phyloP scores from a whole-genome alignment of 2,329 filamentous ascomycete genomes.

The Knoxdaviesia proteae region DNA sequence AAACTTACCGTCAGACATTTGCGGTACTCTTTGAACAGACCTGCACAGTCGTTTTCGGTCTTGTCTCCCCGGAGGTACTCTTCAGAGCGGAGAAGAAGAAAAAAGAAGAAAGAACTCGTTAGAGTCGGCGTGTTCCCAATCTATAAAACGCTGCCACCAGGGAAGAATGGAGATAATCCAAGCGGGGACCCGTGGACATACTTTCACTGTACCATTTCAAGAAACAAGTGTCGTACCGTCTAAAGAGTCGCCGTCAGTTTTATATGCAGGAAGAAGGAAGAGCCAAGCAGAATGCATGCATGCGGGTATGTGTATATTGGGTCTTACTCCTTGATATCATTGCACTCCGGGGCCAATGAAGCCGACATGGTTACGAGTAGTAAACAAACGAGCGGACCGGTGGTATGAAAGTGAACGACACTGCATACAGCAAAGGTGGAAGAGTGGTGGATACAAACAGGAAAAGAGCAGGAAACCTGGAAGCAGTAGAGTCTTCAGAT shows the following conservation, averaged over 20 bases:
- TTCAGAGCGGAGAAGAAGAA: conserved; percentile 13
- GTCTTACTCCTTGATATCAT: conserved; percentile 79
- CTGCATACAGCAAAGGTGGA: too few species aligned
- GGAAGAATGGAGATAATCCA: conserved; percentile 1
- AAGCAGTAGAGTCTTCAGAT: too few species aligned
- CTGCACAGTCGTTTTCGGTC: conserved; percentile 67
- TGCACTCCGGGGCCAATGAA: conserved; percentile 85
- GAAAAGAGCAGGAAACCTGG: too few species aligned
- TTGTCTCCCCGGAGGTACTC: conserved; percentile 80
- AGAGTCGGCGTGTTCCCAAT: too few species aligned
- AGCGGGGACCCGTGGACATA: conserved; percentile 22
- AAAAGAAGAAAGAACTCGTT: too few species aligned
- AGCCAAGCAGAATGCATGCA: background rate
- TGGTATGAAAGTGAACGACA: background rate
- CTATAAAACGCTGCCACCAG: background rate
- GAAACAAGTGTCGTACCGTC: conserved; percentile 92
- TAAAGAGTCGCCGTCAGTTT: conserved; percentile 15
- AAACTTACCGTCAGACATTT: conserved; percentile 56
- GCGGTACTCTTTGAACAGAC: conserved; percentile 75
- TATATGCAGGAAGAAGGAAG: background rate
- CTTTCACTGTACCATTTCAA: conserved; percentile 99
- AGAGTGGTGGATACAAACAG: too few species aligned
- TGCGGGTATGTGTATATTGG: background rate
- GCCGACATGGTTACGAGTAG: conserved; percentile 49
- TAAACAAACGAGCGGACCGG: background rate